Percentiles rank a stretch among this genome's conserved stretches.
These are phyloP conservation scores for Solanum chacoense DNA, from an alignment of 305 asterid genomes.

Conservation along the genomic window DNA sequence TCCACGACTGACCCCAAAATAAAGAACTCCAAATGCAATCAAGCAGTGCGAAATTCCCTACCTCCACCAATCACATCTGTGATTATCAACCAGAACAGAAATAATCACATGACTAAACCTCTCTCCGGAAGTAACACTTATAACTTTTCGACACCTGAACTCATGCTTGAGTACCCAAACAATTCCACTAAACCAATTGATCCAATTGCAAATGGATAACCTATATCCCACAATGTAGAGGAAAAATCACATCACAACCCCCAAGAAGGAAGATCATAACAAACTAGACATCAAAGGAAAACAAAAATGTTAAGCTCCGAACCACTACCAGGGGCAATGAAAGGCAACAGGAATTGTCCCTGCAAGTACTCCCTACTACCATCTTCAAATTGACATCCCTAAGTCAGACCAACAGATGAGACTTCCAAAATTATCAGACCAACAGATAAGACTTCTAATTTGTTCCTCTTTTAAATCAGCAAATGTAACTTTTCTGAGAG, in stretches of 20 bases:
- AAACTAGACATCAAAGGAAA: neutral
- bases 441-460: neutral
- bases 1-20: neutral
- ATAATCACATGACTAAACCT: neutral
- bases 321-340: neutral
- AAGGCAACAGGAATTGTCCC: neutral
- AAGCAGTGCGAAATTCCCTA: neutral
- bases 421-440: neutral
- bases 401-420: neutral
- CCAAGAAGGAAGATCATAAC: neutral
- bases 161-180: neutral
- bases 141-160: neutral
- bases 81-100: neutral
- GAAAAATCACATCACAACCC: neutral
- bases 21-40: neutral
- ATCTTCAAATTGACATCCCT: neutral
- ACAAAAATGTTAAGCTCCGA: neutral
- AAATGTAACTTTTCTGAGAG: neutral
- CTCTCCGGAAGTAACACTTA: neutral
- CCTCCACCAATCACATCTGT: neutral
- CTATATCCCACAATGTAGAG: neutral
- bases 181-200: neutral
- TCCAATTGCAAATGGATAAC: neutral
- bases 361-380: neutral
- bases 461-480: neutral